Conservation (phyloP, 805 yeast genomes). For the Martiniozyma abietophila region DNA sequence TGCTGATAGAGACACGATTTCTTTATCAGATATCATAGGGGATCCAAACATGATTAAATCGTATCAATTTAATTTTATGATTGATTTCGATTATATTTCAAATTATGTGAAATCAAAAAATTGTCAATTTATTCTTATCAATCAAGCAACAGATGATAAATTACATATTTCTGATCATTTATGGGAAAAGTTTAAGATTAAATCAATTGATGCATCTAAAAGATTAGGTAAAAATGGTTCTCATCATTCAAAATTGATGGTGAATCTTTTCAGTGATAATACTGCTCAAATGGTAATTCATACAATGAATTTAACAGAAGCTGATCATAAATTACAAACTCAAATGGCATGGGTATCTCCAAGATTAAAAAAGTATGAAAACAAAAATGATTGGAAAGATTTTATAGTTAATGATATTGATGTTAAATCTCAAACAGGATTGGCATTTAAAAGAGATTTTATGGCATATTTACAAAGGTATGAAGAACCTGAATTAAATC, state of each 20-base stretch:
- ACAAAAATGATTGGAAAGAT: slow-evolving; percentile 1
- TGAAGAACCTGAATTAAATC: slow-evolving; percentile 20
- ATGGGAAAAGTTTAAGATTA: slow-evolving; percentile 15
- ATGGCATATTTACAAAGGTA: slow-evolving; percentile 37
- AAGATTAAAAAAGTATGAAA: slow-evolving; percentile 13
- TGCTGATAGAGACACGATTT: slow-evolving; percentile 22
- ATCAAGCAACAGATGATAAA: slow-evolving; percentile 26
- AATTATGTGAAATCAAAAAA: slow-evolving; percentile 18
- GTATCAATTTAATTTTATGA: slow-evolving; percentile 27
- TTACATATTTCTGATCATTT: slow-evolving; percentile 25
- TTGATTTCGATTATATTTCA: slow-evolving; percentile 22
- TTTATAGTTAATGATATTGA: slow-evolving; percentile 5
- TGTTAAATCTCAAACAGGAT: slow-evolving; percentile 12
- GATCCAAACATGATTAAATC: slow-evolving; percentile 17
- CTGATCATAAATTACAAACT: slow-evolving; percentile 49
- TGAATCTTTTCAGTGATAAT: slow-evolving; percentile 41
- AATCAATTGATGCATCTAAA: slow-evolving; percentile 23
- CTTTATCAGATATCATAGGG: slow-evolving; percentile 21
- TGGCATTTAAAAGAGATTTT: slow-evolving; percentile 37
- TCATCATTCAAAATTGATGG: slow-evolving; percentile 64
- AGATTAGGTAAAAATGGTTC: slow-evolving; percentile 28
- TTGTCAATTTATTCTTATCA: slow-evolving; percentile 19
- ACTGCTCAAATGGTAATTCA: slow-evolving; percentile 44
- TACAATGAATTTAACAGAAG: slow-evolving; percentile 47
- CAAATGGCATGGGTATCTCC: slow-evolving; percentile 65